phyloP scores from a whole-genome alignment of 441 rosid species.

The Sinapis alba region DNA sequence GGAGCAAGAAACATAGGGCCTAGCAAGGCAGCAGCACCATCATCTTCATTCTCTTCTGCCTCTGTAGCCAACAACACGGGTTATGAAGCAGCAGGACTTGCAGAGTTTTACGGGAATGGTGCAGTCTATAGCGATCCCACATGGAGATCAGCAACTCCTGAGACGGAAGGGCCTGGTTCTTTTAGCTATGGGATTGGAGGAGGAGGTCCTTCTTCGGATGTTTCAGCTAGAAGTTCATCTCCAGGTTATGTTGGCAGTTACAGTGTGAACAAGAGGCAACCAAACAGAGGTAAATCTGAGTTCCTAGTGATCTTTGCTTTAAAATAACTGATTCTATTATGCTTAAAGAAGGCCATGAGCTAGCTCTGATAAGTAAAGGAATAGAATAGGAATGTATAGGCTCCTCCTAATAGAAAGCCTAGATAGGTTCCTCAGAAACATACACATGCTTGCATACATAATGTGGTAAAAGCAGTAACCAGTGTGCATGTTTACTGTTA shows the following conservation, averaged over 20 bases:
- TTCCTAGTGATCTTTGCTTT: conserved; percentile 17
- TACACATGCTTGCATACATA: background rate
- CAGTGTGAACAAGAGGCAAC: conserved; percentile 83
- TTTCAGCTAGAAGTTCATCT: conserved; percentile 72
- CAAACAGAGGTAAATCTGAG: conserved; percentile 78
- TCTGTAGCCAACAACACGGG: conserved; percentile 59
- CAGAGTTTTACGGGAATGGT: conserved; percentile 65
- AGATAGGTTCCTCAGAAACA: conserved; percentile 14
- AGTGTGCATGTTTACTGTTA: background rate
- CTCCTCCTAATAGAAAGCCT: conserved; percentile 17
- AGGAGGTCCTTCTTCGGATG: conserved; percentile 56
- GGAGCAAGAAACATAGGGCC: conserved; percentile 63
- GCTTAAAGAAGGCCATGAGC: conserved; percentile 8
- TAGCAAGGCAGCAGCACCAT: conserved; percentile 49
- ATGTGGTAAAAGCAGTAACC: background rate
- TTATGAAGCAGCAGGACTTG: conserved; percentile 61
- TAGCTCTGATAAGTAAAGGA: conserved; percentile 1
- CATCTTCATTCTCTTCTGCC: conserved; percentile 58
- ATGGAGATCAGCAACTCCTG: conserved; percentile 68
- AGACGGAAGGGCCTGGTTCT: conserved; percentile 63
- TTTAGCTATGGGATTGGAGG: conserved; percentile 73
- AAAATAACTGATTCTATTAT: conserved; percentile 22
- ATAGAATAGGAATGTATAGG: background rate
- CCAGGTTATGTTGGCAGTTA: conserved; percentile 89
- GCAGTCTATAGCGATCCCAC: conserved; percentile 72